Evolutionary conservation across 2,329 filamentous ascomycete species (phyloP).

Genomic region (Neoascochyta sp.): DNA sequence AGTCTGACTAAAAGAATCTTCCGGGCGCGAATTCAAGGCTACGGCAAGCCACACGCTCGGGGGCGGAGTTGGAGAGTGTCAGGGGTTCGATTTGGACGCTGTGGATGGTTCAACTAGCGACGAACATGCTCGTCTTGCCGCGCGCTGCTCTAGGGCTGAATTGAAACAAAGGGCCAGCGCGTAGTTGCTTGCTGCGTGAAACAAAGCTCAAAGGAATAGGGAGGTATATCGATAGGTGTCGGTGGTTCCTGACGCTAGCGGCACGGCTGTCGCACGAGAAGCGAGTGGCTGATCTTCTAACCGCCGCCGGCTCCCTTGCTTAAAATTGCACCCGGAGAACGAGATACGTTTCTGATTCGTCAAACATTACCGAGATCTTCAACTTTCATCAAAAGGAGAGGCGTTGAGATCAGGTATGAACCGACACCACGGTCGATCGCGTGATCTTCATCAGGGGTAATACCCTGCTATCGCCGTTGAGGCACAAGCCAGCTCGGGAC

Average conservation of each 20-base stretch:
- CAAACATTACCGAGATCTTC: constrained; percentile 3
- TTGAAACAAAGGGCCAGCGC: constrained; percentile 3
- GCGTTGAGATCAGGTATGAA: too few relatives aligned
- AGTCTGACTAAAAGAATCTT: constrained; percentile 12
- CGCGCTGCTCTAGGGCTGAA: constrained; percentile 3
- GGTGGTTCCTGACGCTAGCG: constrained; percentile 19
- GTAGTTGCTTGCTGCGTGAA: constrained; percentile 8
- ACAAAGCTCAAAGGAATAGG: constrained; percentile 1
- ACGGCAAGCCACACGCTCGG: constrained; percentile 22
- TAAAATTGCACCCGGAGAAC: constrained; percentile 19
- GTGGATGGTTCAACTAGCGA: constrained; percentile 2
- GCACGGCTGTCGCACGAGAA: constrained; percentile 17
- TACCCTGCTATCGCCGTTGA: constrained; percentile 6
- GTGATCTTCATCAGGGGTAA: constrained; percentile 8
- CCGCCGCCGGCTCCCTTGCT: constrained; percentile 22
- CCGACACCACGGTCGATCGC: constrained; percentile 2
- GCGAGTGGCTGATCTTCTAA: constrained; percentile 35
- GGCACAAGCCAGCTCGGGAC: constrained; percentile 2
- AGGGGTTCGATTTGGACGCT: constrained; percentile 15
- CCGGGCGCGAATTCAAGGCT: constrained; percentile 13
- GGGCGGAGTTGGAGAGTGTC: constrained; percentile 17
- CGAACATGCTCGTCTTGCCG: too few relatives aligned
- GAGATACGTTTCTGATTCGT: constrained; percentile 2
- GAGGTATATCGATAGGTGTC: constrained; percentile 16
- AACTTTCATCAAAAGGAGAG: too few relatives aligned